Evolutionary conservation across 2,329 filamentous ascomycete genomes (phyloP).

Genomic region (Emmonsia crescens): DNA sequence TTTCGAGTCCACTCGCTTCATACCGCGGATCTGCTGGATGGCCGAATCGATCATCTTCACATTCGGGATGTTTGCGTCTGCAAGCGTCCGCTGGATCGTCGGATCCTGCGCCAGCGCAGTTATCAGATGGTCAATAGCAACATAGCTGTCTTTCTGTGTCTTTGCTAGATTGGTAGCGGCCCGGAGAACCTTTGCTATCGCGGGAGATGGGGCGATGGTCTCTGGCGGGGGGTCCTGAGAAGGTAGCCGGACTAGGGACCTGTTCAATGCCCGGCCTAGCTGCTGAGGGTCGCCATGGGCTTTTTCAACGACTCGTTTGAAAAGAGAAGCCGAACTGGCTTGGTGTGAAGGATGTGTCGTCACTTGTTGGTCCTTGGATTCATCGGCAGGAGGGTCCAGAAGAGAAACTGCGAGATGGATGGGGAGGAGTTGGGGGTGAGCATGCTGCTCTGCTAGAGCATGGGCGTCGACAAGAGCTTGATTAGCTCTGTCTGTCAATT

Average conservation of each 20-base stretch:
- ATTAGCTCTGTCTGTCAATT: slow-evolving; percentile 88
- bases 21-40: slow-evolving; percentile 84
- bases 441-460: slow-evolving; percentile 76
- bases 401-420: slow-evolving; percentile 65
- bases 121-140: slow-evolving; percentile 92
- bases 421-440: slow-evolving; percentile 81
- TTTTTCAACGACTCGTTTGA: slow-evolving; percentile 87
- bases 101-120: slow-evolving; percentile 70
- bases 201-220: slow-evolving; percentile 67
- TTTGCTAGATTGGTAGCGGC: slow-evolving; percentile 83
- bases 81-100: slow-evolving; percentile 60
- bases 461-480: slow-evolving; percentile 85
- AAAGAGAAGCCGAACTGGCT: slow-evolving; percentile 58
- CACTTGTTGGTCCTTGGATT: slow-evolving; percentile 66
- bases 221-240: slow-evolving; percentile 94
- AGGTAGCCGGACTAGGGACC: slow-evolving; percentile 76
- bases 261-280: slow-evolving; percentile 84
- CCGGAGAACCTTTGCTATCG: slow-evolving; percentile 71
- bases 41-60: slow-evolving; percentile 81
- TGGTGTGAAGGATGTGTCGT: slow-evolving; percentile 54
- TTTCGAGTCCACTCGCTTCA: slow-evolving; percentile 87
- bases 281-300: slow-evolving; percentile 86
- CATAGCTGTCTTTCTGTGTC: slow-evolving; percentile 92
- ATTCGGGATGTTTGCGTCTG: slow-evolving; percentile 85
- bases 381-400: slow-evolving; percentile 38